A percentile compares a stretch with the other conserved stretches of the same genome.
phyloP scores from a whole-genome alignment of 768 basidiomycete species.

The Termitomyces sp. region DNA sequence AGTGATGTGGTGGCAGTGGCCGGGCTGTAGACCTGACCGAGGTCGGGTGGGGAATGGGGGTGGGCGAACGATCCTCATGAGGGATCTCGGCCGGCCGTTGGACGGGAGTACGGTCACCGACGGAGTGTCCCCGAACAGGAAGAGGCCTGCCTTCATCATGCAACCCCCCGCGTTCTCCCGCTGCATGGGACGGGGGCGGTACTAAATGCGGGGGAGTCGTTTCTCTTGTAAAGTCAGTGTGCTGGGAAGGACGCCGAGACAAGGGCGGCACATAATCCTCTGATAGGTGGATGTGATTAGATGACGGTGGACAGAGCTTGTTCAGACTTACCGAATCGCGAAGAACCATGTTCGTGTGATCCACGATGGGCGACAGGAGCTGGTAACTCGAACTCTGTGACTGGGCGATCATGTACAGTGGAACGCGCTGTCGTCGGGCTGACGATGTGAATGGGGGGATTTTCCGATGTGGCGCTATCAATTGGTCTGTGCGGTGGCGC shows the following conservation, averaged over 20 bases:
- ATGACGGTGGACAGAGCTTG: background rate
- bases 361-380: background rate
- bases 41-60: background rate
- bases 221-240: background rate
- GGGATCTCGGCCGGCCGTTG: background rate
- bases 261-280: conserved; percentile 2
- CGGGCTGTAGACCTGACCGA: conserved; percentile 3
- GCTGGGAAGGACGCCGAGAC: background rate
- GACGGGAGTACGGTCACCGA: background rate
- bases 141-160: conserved; percentile 6
- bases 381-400: background rate
- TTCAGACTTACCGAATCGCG: conserved; percentile 9
- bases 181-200: background rate
- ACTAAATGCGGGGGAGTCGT: background rate
- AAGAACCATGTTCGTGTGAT: background rate
- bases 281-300: background rate
- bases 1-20: conserved; percentile 18
- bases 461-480: background rate
- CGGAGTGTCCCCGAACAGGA: conserved; percentile 5
- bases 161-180: background rate
- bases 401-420: background rate
- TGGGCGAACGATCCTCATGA: background rate
- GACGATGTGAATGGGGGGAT: conserved; percentile 11
- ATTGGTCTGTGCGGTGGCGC: background rate
- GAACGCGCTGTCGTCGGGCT: conserved; percentile 10